These are phyloP conservation scores for Candida easanensis DNA, from an alignment of 805 yeast genomes.

Conservation along the genomic window DNA sequence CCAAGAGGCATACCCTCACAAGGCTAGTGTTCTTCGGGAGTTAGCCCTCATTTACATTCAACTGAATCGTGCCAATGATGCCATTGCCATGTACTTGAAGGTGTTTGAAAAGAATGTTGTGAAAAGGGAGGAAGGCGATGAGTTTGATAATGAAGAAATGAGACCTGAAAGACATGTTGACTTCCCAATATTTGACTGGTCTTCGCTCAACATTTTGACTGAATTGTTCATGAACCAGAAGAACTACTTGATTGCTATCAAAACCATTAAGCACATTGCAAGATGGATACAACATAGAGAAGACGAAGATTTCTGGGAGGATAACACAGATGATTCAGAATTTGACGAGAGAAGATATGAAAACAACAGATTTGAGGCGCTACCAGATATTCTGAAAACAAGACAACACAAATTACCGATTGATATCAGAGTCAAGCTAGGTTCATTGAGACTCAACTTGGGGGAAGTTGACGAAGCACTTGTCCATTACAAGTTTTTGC, in stretches of 20 bases:
- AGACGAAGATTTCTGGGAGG: slow-evolving; percentile 44
- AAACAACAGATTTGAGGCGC: slow-evolving; percentile 40
- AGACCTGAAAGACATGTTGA: slow-evolving; percentile 15
- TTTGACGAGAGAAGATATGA: slow-evolving; percentile 70
- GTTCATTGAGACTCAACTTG: slow-evolving; percentile 64
- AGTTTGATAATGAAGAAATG: slow-evolving; percentile 25
- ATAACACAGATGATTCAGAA: slow-evolving; percentile 65
- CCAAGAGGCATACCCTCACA: slow-evolving; percentile 53
- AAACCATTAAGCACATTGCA: slow-evolving; percentile 63
- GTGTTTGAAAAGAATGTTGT: slow-evolving; percentile 58
- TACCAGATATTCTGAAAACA: slow-evolving; percentile 36
- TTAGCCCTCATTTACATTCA: slow-evolving; percentile 50
- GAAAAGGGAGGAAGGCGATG: slow-evolving; percentile 29
- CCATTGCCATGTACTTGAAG: slow-evolving; percentile 65
- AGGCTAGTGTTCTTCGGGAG: slow-evolving; percentile 58
- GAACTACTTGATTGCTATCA: slow-evolving; percentile 62
- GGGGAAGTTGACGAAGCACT: slow-evolving; percentile 69
- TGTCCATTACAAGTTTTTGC: slow-evolving; percentile 59
- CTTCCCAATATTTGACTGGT: slow-evolving; percentile 74
- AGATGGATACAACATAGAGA: slow-evolving; percentile 80
- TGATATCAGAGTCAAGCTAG: slow-evolving; percentile 82
- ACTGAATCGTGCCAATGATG: slow-evolving; percentile 62
- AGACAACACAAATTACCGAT: slow-evolving; percentile 61
- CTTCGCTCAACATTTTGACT: slow-evolving; percentile 77
- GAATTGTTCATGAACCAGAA: slow-evolving; percentile 75